phyloP scores from a whole-genome alignment of 2,329 filamentous ascomycete genomes.

The Pseudogymnoascus sp. region DNA sequence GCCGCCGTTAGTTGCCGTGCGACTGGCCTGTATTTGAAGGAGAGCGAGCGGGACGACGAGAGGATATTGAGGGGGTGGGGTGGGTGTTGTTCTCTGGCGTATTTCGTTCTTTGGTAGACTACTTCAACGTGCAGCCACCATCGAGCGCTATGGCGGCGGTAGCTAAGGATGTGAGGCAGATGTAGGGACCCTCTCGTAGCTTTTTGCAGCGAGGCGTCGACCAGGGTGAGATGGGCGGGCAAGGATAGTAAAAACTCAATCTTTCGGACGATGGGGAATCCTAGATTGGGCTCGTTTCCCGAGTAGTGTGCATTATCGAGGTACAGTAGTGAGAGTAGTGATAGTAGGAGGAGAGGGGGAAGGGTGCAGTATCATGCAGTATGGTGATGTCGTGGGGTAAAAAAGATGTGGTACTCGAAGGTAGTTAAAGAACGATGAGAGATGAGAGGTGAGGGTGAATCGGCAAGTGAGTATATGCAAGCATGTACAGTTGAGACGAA shows the following conservation, averaged over 20 bases:
- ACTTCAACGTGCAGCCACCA: conserved; percentile 3
- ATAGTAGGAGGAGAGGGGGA: background rate
- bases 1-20: conserved; percentile 4
- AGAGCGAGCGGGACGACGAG: background rate
- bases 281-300: conserved; percentile 6
- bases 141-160: background rate
- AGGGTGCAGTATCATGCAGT: background rate
- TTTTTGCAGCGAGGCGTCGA: background rate
- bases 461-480: background rate
- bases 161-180: background rate
- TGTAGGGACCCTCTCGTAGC: background rate
- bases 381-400: conserved; percentile 1
- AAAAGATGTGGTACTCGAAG: background rate
- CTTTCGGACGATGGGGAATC: background rate
- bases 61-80: conserved; percentile 2
- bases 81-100: background rate
- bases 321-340: background rate
- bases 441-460: background rate
- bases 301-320: conserved; percentile 5
- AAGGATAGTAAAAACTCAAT: conserved; percentile 8
- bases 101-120: conserved; percentile 1
- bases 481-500: background rate
- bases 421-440: background rate
- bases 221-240: background rate
- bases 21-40: conserved; percentile 6